Conservation (phyloP, 2,329 filamentous ascomycete species). For the Coleophoma eucalyptorum region DNA sequence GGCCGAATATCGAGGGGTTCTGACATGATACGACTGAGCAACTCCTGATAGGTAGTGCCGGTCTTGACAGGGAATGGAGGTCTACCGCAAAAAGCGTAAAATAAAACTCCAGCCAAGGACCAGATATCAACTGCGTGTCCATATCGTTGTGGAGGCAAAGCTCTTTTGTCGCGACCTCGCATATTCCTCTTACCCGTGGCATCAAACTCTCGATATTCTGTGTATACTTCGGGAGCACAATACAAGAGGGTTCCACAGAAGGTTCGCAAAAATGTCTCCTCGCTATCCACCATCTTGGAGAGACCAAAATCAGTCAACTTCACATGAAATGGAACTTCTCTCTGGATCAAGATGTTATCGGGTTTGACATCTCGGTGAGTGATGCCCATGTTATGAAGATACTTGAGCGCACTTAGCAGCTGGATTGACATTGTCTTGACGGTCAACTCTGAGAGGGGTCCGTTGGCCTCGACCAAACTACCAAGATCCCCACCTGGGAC, state of each 20-base stretch:
- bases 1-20: constrained; percentile 63
- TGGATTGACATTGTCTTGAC: constrained; percentile 72
- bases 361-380: constrained; percentile 99
- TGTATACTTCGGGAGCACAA: constrained; percentile 95
- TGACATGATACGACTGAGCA: constrained; percentile 85
- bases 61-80: constrained; percentile 79
- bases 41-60: constrained; percentile 72
- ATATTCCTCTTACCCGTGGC: constrained; percentile 54
- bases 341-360: constrained; percentile 88
- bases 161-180: constrained; percentile 26
- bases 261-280: constrained; percentile 89
- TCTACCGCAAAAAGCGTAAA: constrained; percentile 73
- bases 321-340: constrained; percentile 68
- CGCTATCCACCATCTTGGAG: constrained; percentile 88
- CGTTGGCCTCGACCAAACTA: constrained; percentile 59
- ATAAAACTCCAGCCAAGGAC: constrained; percentile 92
- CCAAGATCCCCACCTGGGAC: constrained; percentile 81
- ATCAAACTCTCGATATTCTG: constrained; percentile 65
- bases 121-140: constrained; percentile 92
- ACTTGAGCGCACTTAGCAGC: constrained; percentile 76
- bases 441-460: constrained; percentile 61
- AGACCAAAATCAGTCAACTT: constrained; percentile 96
- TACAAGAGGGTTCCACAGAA: constrained; percentile 96
- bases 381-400: constrained; percentile 83
- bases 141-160: constrained; percentile 58